These are phyloP conservation scores for Pythium rishiriense DNA, from an alignment of 352 stramenopile species.

Conservation along the genomic window DNA sequence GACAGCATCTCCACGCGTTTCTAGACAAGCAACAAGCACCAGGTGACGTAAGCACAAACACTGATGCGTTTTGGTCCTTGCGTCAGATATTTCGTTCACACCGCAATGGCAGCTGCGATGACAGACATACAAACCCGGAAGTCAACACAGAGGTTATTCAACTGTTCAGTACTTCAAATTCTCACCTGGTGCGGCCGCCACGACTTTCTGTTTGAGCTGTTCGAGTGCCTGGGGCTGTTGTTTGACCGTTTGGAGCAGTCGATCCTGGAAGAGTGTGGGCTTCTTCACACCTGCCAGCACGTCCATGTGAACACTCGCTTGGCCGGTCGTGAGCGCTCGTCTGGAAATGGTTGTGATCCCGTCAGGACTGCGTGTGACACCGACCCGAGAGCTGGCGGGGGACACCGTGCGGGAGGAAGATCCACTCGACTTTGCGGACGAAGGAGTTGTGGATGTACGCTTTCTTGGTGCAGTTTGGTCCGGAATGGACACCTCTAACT, in stretches of 20 bases:
- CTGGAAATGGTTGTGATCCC: constrained; percentile 67
- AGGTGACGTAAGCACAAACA: not conserved
- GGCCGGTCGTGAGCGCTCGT: constrained; percentile 20
- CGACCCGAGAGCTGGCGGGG: constrained; percentile 6
- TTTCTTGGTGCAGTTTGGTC: constrained; percentile 10
- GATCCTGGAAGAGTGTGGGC: constrained; percentile 55
- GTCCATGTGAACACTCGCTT: constrained; percentile 18
- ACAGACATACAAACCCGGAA: not conserved
- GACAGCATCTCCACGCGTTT: constrained; percentile 68
- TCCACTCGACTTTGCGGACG: not conserved
- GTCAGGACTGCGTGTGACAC: constrained; percentile 36
- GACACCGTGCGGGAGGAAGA: constrained; percentile 18
- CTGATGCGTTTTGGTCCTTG: no score
- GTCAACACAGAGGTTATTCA: not conserved
- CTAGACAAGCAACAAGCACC: no score
- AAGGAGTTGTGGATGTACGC: constrained; percentile 4
- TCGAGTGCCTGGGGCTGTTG: constrained; percentile 44
- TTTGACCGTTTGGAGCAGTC: constrained; percentile 48
- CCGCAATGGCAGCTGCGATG: constrained; percentile 18
- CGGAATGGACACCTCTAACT: constrained; percentile 19
- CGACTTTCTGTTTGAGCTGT: constrained; percentile 50
- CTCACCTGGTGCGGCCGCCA: constrained; percentile 47
- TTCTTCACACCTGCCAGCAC: constrained; percentile 59
- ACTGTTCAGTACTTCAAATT: not conserved
- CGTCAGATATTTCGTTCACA: not conserved